These are phyloP conservation scores for Pseudisothecium myosuroides DNA, from an alignment of 225 moss, liverwort and hornwort species.

Conservation along the genomic window DNA sequence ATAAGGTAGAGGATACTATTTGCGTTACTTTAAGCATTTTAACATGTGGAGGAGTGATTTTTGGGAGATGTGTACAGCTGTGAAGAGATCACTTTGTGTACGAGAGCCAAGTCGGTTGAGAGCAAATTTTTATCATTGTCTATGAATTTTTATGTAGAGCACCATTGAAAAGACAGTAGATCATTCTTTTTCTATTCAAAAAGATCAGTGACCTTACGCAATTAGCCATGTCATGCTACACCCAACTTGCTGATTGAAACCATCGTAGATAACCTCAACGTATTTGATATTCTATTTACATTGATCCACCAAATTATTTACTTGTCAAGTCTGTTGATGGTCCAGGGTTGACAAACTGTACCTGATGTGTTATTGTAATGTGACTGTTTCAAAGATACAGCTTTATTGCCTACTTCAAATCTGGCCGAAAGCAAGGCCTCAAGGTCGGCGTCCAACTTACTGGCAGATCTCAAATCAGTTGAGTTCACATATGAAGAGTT, in stretches of 20 bases:
- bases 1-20: not conserved
- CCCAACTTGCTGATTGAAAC: not conserved
- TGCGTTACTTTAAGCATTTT: not conserved
- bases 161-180: not conserved
- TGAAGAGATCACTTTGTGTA: not conserved
- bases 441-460: constrained; percentile 10
- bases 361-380: not conserved
- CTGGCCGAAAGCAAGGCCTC: not conserved
- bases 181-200: not conserved
- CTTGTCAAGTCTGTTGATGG: not conserved
- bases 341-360: not conserved
- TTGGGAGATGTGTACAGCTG: not conserved
- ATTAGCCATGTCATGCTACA: not conserved
- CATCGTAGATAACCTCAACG: not conserved
- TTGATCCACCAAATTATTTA: not conserved
- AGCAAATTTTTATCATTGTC: not conserved
- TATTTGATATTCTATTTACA: not conserved
- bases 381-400: not conserved
- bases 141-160: not conserved
- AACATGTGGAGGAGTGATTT: not conserved
- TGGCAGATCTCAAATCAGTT: constrained; percentile 69
- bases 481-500: constrained; percentile 90
- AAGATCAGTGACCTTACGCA: not conserved
- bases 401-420: constrained; percentile 2
- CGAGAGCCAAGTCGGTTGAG: not conserved